Evolutionary conservation across 371 early-diverging fungal species (phyloP).

Genomic region (Syncephalastrum monosporum): DNA sequence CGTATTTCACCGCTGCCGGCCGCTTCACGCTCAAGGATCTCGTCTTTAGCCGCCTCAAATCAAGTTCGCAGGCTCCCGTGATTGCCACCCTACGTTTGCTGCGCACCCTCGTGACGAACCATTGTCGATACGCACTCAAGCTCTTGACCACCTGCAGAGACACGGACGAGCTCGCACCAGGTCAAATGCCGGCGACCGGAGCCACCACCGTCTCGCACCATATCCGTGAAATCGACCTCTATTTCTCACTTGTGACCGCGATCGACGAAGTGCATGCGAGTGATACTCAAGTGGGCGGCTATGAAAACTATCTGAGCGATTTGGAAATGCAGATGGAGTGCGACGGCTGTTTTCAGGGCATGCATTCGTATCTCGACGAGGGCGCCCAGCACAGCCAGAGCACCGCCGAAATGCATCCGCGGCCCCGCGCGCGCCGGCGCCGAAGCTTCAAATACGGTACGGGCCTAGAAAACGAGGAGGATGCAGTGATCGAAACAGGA

Average conservation of each 20-base stretch:
- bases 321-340: conserved; percentile 62
- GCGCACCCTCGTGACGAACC: conserved; percentile 66
- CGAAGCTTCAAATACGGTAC: conserved; percentile 46
- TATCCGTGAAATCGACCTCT: conserved; percentile 58
- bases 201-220: conserved; percentile 53
- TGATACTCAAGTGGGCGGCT: conserved; percentile 54
- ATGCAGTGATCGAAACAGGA: neutral
- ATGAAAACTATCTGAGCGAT: conserved; percentile 72
- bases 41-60: conserved; percentile 68
- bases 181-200: conserved; percentile 5
- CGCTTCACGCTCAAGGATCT: conserved; percentile 72
- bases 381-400: conserved; percentile 7
- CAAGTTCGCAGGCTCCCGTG: conserved; percentile 65
- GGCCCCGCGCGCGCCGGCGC: conserved; percentile 24
- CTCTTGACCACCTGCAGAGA: conserved; percentile 59
- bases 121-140: conserved; percentile 67
- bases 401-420: conserved; percentile 23
- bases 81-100: conserved; percentile 76
- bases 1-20: conserved; percentile 52
- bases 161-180: neutral
- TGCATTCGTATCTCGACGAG: conserved; percentile 19
- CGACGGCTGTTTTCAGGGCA: conserved; percentile 51
- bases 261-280: conserved; percentile 49
- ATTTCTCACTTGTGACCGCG: conserved; percentile 59
- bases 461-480: conserved; percentile 5